phyloP scores from a whole-genome alignment of 2,329 filamentous ascomycete genomes.

The Penicillium corylophilum region DNA sequence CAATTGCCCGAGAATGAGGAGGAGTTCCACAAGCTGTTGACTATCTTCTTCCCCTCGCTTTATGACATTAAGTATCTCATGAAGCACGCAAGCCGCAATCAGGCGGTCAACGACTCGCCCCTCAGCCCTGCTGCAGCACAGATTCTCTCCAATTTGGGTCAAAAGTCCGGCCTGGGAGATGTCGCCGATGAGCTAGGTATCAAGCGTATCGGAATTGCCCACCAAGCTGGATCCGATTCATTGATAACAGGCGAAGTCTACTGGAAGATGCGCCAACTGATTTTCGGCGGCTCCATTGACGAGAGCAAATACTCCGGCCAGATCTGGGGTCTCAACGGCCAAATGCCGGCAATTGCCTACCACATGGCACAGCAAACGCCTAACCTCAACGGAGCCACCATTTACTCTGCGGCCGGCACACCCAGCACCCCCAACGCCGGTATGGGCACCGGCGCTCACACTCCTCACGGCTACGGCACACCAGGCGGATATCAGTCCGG shows the following conservation, averaged over 20 bases:
- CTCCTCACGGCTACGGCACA: constrained; percentile 56
- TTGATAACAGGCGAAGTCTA: constrained; percentile 92
- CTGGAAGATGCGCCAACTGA: constrained; percentile 85
- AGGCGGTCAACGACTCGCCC: constrained; percentile 63
- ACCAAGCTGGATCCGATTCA: constrained; percentile 92
- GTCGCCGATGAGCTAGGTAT: constrained; percentile 91
- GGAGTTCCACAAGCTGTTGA: constrained; percentile 84
- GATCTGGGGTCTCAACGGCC: constrained; percentile 87
- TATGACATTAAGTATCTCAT: constrained; percentile 98
- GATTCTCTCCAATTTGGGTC: constrained; percentile 79
- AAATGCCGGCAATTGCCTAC: constrained; percentile 55
- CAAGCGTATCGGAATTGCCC: constrained; percentile 80
- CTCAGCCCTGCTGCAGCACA: constrained; percentile 65
- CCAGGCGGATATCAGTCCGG: constrained; percentile 68
- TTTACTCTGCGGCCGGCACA: constrained; percentile 50
- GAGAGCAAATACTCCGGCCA: constrained; percentile 79
- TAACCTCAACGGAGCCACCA: constrained; percentile 55
- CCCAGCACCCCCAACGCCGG: constrained; percentile 69
- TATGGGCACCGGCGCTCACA: constrained; percentile 49
- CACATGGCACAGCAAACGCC: constrained; percentile 51
- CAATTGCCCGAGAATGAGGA: constrained; percentile 84
- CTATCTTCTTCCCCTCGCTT: constrained; percentile 87
- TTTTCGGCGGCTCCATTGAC: constrained; percentile 79
- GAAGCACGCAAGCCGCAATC: constrained; percentile 76
- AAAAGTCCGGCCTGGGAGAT: constrained; percentile 88